Evolutionary conservation across 176 grass and related monocot species (phyloP), one percentile per base, ranked within the genome.

Genomic region (Eremochloa ophiuroides): DNA sequence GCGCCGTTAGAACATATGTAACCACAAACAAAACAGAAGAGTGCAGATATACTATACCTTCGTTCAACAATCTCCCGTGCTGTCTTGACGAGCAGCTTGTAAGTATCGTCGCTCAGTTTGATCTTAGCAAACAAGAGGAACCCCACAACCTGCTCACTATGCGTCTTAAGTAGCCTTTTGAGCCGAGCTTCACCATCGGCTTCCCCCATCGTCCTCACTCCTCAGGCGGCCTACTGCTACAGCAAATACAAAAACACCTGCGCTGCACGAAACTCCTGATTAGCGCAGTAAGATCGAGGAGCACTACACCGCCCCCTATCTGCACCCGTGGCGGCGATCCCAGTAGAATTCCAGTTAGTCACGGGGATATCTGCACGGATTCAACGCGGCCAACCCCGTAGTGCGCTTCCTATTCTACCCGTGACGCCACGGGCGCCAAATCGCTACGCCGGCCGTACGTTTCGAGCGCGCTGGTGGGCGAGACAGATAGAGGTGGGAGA

Each of bases 241-340:
- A 23, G 53, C 68, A 73, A 81, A 81, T 13, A 35, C 18, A 18
- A 65, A 43, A 72, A 62, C 80, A 88, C 58, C 74, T 83, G 65
- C 33, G 22, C 4, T 2, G 25, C 42, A 73, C 15, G 27, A 56
- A 31, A 16, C 4, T 7, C 2, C 62, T 10, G 47, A 43, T 75
- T 29, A 17, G 35, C n/a, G 18, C 18, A 7, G 48, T 53, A 22
- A 1, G 2, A 20, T 53, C 48, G 16, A 51, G 6, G 47, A 50
- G 47, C 47, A 50, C 16, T 20, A 20, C 17, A 18, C 4, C 47
- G 4, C 6, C 47, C 47, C 47, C 47, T 51, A 51, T 51, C 5
- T 20, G 47, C 6, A 20, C 17, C 17, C 47, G 17, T 51, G 47
- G 47, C 41, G 15, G 33, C 4, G 33, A 48, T 48, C 16, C 16